Conservation (phyloP, 192 early-diverging fungal species). For the Coemansia sp. region DNA sequence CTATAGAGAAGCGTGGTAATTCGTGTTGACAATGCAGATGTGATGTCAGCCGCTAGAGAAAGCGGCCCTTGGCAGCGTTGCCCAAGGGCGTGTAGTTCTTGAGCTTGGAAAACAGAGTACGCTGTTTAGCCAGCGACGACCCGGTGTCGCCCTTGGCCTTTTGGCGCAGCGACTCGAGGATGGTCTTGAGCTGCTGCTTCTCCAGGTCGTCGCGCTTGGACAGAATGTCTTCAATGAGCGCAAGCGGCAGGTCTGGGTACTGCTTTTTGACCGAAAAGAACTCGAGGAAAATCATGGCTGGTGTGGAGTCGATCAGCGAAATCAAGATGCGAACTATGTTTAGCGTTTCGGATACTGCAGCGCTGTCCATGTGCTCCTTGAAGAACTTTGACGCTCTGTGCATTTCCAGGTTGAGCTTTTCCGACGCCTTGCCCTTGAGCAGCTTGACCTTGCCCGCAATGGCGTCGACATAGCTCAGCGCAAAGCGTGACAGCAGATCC, state of each 20-base stretch:
- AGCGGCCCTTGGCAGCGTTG: conserved; percentile 13
- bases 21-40: too few relatives aligned
- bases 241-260: conserved; percentile 89
- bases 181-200: conserved; percentile 74
- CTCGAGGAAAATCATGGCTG: conserved; percentile 85
- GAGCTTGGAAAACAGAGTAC: conserved; percentile 45
- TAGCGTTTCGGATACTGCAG: conserved; percentile 75
- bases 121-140: conserved; percentile 48
- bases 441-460: conserved; percentile 55
- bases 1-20: conserved; percentile 3
- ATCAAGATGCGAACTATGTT: conserved; percentile 82
- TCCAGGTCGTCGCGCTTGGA: conserved; percentile 89
- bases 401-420: conserved; percentile 75
- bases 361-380: conserved; percentile 63
- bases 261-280: conserved; percentile 86
- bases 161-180: conserved; percentile 74
- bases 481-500: conserved; percentile 81
- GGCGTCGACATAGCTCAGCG: conserved; percentile 83
- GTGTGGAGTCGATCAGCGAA: conserved; percentile 72
- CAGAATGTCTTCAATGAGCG: conserved; percentile 88
- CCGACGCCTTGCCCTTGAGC: conserved; percentile 69
- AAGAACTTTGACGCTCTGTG: conserved; percentile 76
- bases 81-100: conserved; percentile 45
- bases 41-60: neutral
- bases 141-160: conserved; percentile 50